Evolutionary conservation across 108 stramenopile genomes (phyloP).

Genomic region (Stephanodiscus triporus): DNA sequence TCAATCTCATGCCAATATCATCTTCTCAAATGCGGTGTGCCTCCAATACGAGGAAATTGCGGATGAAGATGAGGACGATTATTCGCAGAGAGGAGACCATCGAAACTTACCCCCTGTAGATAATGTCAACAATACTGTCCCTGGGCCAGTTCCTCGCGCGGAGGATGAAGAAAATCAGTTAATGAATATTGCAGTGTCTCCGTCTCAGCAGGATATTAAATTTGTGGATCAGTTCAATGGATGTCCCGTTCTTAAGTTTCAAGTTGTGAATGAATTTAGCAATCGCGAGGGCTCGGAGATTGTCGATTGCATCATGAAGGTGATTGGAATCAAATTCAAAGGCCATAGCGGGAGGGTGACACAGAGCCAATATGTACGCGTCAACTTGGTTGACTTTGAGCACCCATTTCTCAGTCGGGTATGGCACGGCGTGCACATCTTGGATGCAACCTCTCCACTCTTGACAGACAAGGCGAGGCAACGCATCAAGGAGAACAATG

Average conservation of each 20-base stretch:
- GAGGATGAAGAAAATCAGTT: constrained; percentile 9
- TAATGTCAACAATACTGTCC: background rate
- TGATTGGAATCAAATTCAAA: constrained; percentile 58
- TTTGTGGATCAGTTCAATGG: constrained; percentile 29
- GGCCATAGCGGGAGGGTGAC: constrained; percentile 22
- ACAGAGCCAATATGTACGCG: constrained; percentile 43
- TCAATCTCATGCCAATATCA: constrained; percentile 70
- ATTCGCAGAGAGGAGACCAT: background rate
- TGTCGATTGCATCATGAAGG: constrained; percentile 77
- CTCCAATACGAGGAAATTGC: constrained; percentile 62
- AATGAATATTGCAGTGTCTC: too few species aligned
- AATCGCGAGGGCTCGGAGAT: constrained; percentile 74
- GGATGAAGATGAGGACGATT: background rate
- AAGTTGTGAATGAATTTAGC: constrained; percentile 64
- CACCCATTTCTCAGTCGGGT: constrained; percentile 48
- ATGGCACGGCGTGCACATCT: constrained; percentile 43
- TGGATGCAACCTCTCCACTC: constrained; percentile 38
- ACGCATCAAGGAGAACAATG: constrained; percentile 25
- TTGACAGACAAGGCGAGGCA: constrained; percentile 34
- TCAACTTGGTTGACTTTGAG: constrained; percentile 46
- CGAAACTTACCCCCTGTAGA: background rate
- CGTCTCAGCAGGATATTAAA: background rate
- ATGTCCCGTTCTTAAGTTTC: constrained; percentile 82
- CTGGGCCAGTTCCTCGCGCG: background rate
- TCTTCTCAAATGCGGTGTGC: constrained; percentile 72